Percentiles rank a stretch among this genome's conserved stretches.
phyloP scores from a whole-genome alignment of 345 rosid genomes.

The Carallia pectinifolia region DNA sequence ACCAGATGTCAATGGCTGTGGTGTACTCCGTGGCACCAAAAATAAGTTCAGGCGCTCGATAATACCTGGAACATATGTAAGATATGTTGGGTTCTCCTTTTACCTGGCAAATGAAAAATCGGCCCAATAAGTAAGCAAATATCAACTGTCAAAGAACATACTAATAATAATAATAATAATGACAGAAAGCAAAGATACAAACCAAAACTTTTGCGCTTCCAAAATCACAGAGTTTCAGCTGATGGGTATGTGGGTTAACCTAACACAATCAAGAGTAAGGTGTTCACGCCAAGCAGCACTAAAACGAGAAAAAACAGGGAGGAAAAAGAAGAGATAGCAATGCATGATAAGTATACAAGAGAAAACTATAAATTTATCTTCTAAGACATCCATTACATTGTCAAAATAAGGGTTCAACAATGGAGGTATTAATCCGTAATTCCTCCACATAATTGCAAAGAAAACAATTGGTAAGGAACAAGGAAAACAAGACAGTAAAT shows the following conservation, averaged over 20 bases:
- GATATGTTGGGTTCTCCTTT: conserved; percentile 96
- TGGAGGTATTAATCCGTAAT: no score
- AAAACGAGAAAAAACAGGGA: not conserved
- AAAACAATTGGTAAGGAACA: no score
- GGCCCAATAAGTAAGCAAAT: not conserved
- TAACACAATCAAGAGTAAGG: conserved; percentile 25
- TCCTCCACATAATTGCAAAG: no score
- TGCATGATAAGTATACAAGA: not conserved
- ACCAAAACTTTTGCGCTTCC: conserved; percentile 99
- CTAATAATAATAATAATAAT: not conserved
- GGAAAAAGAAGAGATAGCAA: not conserved
- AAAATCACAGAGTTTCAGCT: conserved; percentile 89
- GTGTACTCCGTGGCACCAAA: conserved; percentile 98
- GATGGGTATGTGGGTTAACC: conserved; percentile 98
- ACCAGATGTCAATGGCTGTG: conserved; percentile 96
- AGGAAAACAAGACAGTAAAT: no score
- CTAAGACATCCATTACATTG: not conserved
- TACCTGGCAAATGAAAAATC: conserved; percentile 51
- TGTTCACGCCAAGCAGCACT: not conserved
- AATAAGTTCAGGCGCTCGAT: conserved; percentile 96
- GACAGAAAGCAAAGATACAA: conserved; percentile 21
- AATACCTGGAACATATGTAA: conserved; percentile 95
- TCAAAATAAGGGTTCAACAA: not conserved
- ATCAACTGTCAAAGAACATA: not conserved
- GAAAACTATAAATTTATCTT: not conserved